phyloP scores from a whole-genome alignment of 179 eudicot genomes.

The Dionaea muscipula region DNA sequence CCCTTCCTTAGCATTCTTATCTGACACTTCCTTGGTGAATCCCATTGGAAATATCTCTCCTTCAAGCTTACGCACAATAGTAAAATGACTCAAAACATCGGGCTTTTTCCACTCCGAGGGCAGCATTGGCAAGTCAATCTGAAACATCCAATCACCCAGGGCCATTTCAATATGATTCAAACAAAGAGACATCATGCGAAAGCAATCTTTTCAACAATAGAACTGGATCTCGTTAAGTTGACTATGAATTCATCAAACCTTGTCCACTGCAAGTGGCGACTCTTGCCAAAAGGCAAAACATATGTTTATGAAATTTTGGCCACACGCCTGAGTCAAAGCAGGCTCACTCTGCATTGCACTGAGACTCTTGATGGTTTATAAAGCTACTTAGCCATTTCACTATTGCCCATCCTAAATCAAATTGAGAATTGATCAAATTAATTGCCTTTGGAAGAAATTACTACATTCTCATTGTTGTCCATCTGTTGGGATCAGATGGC shows the following conservation, averaged over 20 bases:
- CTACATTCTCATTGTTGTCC: too few relatives aligned
- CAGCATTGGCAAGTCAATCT: conserved; percentile 85
- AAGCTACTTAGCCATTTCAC: too few relatives aligned
- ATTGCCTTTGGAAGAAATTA: too few relatives aligned
- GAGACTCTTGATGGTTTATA: too few relatives aligned
- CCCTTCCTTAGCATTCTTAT: conserved; percentile 57
- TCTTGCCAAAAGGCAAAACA: neutral
- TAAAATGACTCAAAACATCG: conserved; percentile 72
- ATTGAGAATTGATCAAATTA: too few relatives aligned
- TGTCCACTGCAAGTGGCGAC: neutral
- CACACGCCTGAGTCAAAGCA: too few relatives aligned
- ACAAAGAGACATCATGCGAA: neutral
- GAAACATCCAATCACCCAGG: conserved; percentile 11
- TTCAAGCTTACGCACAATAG: conserved; percentile 71
- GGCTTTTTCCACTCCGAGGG: conserved; percentile 73
- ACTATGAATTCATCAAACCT: neutral
- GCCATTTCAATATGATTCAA: neutral
- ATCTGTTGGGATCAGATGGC: too few relatives aligned
- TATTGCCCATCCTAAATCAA: too few relatives aligned
- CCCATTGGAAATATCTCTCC: conserved; percentile 79
- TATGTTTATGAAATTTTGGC: neutral
- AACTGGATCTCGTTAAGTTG: neutral
- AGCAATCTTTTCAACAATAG: too few relatives aligned
- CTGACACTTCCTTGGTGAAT: conserved; percentile 52
- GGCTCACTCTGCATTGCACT: too few relatives aligned